Base-by-base conservation (phyloP, 257 asterid species). In the Solanum virginianum region DNA sequence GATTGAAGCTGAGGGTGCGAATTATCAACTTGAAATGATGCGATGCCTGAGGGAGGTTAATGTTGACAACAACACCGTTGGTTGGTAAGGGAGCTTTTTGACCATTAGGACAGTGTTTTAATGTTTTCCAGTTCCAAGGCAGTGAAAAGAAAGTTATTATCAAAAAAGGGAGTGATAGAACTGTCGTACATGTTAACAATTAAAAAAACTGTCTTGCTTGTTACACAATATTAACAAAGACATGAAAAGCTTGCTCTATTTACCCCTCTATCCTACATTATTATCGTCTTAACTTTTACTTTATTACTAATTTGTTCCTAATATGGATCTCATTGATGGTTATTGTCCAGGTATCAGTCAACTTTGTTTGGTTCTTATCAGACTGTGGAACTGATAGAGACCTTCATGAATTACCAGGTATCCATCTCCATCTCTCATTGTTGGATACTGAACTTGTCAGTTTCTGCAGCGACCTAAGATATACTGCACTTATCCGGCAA, bases 11-110 rank as follows among this genome's bases (percentile, higher is more conserved):
- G 99, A 96, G 80, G 99, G 99, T 87, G 98, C 98, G 80, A 96
- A 94, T 90, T 96, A 96, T 89, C 99, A 96, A 90, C 98, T 96
- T 82, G 99, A 96, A 85, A 93, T 96, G 99, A 96, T 96, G 99
- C 92, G 99, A 87, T 96, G 99, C 92, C 86, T 96, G 84, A 89
- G 99, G 86, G 99, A 96, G 90, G 99, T 96, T 90, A 96, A 96
- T 89, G 99, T 96, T 36, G 99, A 96, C 91, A 96, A 96, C 90
- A 94, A 96, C 90, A 96, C 99, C 2, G 99, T 94, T 86, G 99
- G 98, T 83, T 96, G 98, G 98, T 94, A 84, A 92, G 93, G 80
- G 10, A 29, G 45, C 54, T 79, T 66, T 63, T 66, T 13, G 68
- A 29, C 56, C 8, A 29, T 15, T 24, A 56, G 20, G 51, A 5